phyloP scores from a whole-genome alignment of 805 yeast species.

The Ogataea nitratoaversa region DNA sequence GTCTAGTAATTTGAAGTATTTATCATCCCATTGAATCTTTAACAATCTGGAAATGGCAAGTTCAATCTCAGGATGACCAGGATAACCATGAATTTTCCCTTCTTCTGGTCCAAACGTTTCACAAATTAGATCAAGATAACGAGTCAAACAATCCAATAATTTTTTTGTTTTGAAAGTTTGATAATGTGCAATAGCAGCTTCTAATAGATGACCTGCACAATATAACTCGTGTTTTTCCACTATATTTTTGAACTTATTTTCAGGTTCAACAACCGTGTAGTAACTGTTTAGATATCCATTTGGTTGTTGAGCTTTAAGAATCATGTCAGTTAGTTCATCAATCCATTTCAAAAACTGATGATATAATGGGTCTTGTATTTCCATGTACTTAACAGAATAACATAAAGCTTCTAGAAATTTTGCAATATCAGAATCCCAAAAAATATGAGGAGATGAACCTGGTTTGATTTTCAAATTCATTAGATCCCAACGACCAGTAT shows the following conservation, averaged over 20 bases:
- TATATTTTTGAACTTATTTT: conserved; percentile 8
- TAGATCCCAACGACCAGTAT: conserved; percentile 24
- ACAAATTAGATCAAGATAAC: conserved; percentile 18
- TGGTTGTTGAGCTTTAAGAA: conserved; percentile 19
- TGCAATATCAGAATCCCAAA: conserved; percentile 28
- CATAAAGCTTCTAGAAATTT: conserved; percentile 23
- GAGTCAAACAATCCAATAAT: conserved; percentile 15
- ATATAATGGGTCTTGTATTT: conserved; percentile 5
- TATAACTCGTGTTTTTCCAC: conserved; percentile 12
- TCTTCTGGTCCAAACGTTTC: conserved; percentile 17
- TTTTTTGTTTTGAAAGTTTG: conserved; percentile 12
- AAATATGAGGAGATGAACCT: conserved; percentile 15
- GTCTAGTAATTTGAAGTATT: conserved; percentile 16
- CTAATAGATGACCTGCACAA: conserved; percentile 7
- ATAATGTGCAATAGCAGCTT: conserved; percentile 22
- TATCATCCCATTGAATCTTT: conserved; percentile 13
- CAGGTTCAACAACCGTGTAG: conserved; percentile 19
- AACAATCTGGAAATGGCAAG: conserved; percentile 20
- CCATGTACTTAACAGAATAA: conserved; percentile 14
- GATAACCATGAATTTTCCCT: conserved; percentile 19
- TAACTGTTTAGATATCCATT: conserved; percentile 24
- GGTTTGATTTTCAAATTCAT: conserved; percentile 9
- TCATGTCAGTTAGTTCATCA: conserved; percentile 17
- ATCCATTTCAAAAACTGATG: conserved; percentile 13
- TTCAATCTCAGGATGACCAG: conserved; percentile 27